Conservation (phyloP, 352 stramenopile genomes). For the Phytophthora chlamydospora region DNA sequence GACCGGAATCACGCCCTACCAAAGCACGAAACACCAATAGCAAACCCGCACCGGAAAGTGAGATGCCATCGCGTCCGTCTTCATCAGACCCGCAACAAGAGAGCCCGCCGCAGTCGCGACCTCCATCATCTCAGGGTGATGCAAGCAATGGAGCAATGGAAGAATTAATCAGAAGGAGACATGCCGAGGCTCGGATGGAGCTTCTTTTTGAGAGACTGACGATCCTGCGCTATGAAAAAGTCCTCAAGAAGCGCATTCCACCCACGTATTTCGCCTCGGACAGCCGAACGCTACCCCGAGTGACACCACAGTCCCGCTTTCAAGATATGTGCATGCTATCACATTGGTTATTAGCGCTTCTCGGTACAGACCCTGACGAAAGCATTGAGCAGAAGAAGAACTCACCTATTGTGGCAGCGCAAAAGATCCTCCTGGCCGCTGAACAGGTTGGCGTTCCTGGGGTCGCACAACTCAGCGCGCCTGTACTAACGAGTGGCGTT, state of each 20-base stretch:
- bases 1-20: slow-evolving; percentile 5
- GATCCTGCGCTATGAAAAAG: slow-evolving; percentile 53
- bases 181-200: slow-evolving; percentile 61
- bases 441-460: slow-evolving; percentile 47
- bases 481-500: slow-evolving; percentile 44
- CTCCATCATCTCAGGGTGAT: slow-evolving; percentile 41
- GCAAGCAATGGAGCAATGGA: slow-evolving; percentile 9
- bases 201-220: slow-evolving; percentile 72
- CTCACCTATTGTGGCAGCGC: slow-evolving; percentile 37
- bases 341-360: slow-evolving; percentile 48
- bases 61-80: slow-evolving; percentile 18
- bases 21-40: slow-evolving; percentile 17
- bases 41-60: slow-evolving; percentile 26
- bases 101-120: slow-evolving; percentile 35
- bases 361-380: slow-evolving; percentile 31
- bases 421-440: slow-evolving; percentile 61
- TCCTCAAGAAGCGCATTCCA: slow-evolving; percentile 48
- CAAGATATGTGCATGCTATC: slow-evolving; percentile 52
- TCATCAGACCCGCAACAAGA: slow-evolving; percentile 34
- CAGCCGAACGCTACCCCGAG: slow-evolving; percentile 20
- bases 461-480: slow-evolving; percentile 42
- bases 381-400: slow-evolving; percentile 16
- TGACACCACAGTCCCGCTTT: slow-evolving; percentile 46
- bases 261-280: slow-evolving; percentile 56
- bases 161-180: slow-evolving; percentile 37